phyloP scores from a whole-genome alignment of 1,284 basidiomycete species.

The Fistulina hepatica region DNA sequence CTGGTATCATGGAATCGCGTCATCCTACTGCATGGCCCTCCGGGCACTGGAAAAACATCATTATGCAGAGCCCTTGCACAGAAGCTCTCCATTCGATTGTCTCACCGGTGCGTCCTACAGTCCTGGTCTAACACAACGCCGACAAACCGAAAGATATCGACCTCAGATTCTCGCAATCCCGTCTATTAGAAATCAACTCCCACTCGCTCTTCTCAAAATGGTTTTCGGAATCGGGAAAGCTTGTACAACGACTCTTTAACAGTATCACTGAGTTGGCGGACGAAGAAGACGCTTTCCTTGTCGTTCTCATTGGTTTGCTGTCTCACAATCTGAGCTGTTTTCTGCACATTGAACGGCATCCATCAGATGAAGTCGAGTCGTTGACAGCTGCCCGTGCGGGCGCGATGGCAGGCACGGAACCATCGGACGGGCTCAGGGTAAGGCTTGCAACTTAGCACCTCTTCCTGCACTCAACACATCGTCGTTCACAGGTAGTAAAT shows the following conservation, averaged over 20 bases:
- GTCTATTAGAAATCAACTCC: slow-evolving; percentile 94
- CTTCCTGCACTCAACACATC: slow-evolving; percentile 1
- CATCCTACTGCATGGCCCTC: slow-evolving; percentile 90
- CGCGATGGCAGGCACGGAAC: slow-evolving; percentile 91
- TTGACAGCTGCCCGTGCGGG: slow-evolving; percentile 88
- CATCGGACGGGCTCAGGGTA: slow-evolving; percentile 88
- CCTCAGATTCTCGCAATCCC: slow-evolving; percentile 70
- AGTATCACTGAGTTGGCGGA: slow-evolving; percentile 83
- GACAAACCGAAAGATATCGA: neutral
- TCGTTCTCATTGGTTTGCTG: slow-evolving; percentile 83
- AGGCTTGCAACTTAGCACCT: slow-evolving; percentile 17
- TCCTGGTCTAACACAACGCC: neutral
- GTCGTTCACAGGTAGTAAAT: slow-evolving; percentile 76
- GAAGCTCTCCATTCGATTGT: slow-evolving; percentile 87
- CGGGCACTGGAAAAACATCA: slow-evolving; percentile 96
- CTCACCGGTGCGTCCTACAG: slow-evolving; percentile 48
- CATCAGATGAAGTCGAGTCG: slow-evolving; percentile 89
- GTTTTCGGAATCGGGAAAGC: slow-evolving; percentile 98
- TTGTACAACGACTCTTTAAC: slow-evolving; percentile 89
- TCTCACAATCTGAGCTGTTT: slow-evolving; percentile 7
- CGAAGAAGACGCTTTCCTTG: slow-evolving; percentile 84
- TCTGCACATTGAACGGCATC: slow-evolving; percentile 4
- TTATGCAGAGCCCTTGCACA: slow-evolving; percentile 92
- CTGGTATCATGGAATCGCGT: slow-evolving; percentile 94
- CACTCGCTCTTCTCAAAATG: slow-evolving; percentile 94